Conservation (phyloP, 2,329 filamentous ascomycete genomes). For the Escovopsis weberi region DNA sequence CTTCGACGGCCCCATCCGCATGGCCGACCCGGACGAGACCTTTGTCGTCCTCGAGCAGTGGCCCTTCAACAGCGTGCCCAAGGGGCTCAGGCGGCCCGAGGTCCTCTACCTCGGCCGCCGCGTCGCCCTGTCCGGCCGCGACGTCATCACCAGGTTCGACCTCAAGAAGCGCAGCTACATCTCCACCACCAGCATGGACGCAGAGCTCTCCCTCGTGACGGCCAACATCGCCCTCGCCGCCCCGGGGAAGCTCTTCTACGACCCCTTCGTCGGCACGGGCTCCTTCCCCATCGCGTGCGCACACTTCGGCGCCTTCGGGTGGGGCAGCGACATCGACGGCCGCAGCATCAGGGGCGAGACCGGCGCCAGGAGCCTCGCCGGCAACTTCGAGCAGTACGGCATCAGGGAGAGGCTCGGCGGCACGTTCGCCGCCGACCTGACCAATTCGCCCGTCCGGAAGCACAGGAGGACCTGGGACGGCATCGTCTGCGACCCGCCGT, state of each 20-base stretch:
- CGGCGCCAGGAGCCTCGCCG: slow-evolving; percentile 33
- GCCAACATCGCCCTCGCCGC: slow-evolving; percentile 78
- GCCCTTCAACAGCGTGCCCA: slow-evolving; percentile 36
- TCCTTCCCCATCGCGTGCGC: slow-evolving; percentile 84
- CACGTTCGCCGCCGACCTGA: slow-evolving; percentile 73
- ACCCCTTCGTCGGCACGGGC: slow-evolving; percentile 91
- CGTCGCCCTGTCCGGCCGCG: slow-evolving; percentile 51
- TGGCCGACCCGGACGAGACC: slow-evolving; percentile 58
- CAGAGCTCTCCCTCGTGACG: slow-evolving; percentile 78
- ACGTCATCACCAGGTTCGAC: slow-evolving; percentile 60
- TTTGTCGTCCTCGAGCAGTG: slow-evolving; percentile 81
- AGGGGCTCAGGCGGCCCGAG: slow-evolving; percentile 38
- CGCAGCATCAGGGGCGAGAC: slow-evolving; percentile 66
- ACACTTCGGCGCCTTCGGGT: slow-evolving; percentile 71
- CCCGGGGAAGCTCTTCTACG: slow-evolving; percentile 77
- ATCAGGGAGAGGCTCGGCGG: slow-evolving; percentile 54
- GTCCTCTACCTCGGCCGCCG: slow-evolving; percentile 57
- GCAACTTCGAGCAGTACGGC: slow-evolving; percentile 78
- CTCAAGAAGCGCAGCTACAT: slow-evolving; percentile 92
- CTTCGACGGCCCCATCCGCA: slow-evolving; percentile 63
- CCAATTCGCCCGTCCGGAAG: slow-evolving; percentile 61
- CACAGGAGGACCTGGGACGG: slow-evolving; percentile 57
- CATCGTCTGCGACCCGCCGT: slow-evolving; percentile 90
- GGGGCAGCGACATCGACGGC: slow-evolving; percentile 89
- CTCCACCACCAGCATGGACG: slow-evolving; percentile 93